These are phyloP conservation scores for Fusarium sp. DNA, from an alignment of 2,329 filamentous ascomycete species.

Conservation along the genomic window DNA sequence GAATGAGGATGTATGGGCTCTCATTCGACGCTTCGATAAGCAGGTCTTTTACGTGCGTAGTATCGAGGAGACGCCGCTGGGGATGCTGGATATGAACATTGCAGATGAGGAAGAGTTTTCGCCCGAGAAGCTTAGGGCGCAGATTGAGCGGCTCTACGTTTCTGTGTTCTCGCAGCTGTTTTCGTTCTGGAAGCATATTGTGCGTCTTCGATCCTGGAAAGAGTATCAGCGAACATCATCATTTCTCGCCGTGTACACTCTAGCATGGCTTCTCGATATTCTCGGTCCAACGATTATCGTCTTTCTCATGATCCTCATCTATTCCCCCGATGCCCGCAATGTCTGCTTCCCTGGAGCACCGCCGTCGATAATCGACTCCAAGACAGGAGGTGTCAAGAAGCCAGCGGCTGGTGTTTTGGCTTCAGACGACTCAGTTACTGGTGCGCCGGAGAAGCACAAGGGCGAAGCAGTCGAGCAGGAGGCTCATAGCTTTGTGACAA, in stretches of 20 bases:
- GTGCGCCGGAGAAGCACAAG: constrained; percentile 84
- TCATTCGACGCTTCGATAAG: constrained; percentile 80
- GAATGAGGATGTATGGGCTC: constrained; percentile 79
- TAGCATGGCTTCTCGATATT: constrained; percentile 80
- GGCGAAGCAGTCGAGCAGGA: constrained; percentile 87
- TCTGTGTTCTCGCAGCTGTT: constrained; percentile 77
- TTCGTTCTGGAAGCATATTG: constrained; percentile 77
- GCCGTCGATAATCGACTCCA: constrained; percentile 75
- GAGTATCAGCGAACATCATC: constrained; percentile 74
- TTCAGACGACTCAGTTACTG: constrained; percentile 80
- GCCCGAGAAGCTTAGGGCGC: constrained; percentile 82
- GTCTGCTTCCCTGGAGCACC: constrained; percentile 82
- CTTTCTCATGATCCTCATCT: constrained; percentile 72
- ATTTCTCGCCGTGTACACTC: constrained; percentile 67
- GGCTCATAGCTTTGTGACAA: constrained; percentile 82
- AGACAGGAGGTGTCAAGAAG: constrained; percentile 80
- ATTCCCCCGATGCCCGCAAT: constrained; percentile 70
- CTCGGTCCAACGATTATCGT: constrained; percentile 70
- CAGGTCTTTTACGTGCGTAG: constrained; percentile 76
- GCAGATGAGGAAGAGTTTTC: constrained; percentile 87
- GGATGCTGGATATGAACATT: constrained; percentile 81
- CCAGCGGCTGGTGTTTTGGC: constrained; percentile 80
- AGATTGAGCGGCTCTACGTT: constrained; percentile 84
- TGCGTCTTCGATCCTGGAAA: constrained; percentile 81
- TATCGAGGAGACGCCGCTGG: constrained; percentile 62